These are phyloP conservation scores for Globisporangium abappressorium DNA, from an alignment of 352 stramenopile genomes.

Conservation along the genomic window DNA sequence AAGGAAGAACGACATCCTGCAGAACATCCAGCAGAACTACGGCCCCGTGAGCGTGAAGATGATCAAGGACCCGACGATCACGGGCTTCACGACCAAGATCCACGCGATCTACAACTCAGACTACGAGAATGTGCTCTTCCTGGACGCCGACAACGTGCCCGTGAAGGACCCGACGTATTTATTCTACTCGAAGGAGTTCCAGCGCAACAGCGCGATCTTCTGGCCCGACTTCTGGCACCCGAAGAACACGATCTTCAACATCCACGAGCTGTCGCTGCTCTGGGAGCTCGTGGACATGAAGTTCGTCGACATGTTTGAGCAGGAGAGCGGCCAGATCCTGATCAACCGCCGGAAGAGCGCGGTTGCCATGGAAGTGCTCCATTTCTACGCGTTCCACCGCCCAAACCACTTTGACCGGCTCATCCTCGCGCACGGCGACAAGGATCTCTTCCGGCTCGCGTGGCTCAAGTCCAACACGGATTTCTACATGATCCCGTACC, in stretches of 20 bases:
- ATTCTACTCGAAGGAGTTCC: slow-evolving; percentile 50
- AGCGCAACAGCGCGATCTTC: slow-evolving; percentile 47
- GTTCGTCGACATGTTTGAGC: slow-evolving; percentile 76
- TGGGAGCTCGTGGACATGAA: slow-evolving; percentile 64
- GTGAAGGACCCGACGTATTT: slow-evolving; percentile 64
- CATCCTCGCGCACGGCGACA: slow-evolving; percentile 69
- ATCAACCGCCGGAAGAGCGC: slow-evolving; percentile 42
- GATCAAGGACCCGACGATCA: slow-evolving; percentile 44
- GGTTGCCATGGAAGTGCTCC: slow-evolving; percentile 46
- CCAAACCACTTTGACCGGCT: slow-evolving; percentile 60
- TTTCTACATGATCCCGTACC: slow-evolving; percentile 62
- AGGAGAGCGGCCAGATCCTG: slow-evolving; percentile 76
- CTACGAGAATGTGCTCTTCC: slow-evolving; percentile 72
- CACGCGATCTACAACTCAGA: slow-evolving; percentile 60
- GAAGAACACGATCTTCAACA: slow-evolving; percentile 66
- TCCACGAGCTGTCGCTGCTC: slow-evolving; percentile 52
- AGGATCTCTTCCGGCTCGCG: slow-evolving; percentile 76
- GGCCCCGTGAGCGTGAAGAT: slow-evolving; percentile 39
- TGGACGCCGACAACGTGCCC: slow-evolving; percentile 70
- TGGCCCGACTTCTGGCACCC: slow-evolving; percentile 83
- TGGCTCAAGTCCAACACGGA: slow-evolving; percentile 66
- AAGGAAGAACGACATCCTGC: slow-evolving; percentile 24
- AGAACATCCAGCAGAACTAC: slow-evolving; percentile 32
- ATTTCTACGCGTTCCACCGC: slow-evolving; percentile 61
- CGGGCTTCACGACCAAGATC: slow-evolving; percentile 65